Base-by-base conservation (phyloP, 2,329 filamentous ascomycete genomes). In the Curvularia lunata region DNA sequence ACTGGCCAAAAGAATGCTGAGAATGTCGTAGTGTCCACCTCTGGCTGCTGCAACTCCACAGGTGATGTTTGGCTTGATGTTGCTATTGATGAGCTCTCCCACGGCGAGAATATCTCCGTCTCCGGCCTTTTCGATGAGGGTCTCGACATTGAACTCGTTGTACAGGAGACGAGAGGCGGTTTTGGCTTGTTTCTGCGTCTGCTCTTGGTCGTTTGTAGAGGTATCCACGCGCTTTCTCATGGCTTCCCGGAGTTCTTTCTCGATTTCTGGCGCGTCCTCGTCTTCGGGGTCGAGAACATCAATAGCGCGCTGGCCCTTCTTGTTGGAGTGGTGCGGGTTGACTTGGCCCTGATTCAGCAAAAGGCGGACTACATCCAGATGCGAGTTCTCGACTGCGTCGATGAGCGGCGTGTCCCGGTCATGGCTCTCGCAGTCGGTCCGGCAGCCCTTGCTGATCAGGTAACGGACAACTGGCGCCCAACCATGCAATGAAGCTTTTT, bases 341-440 rank as follows among this genome's bases (percentile, higher is more conserved):
- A 96, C 94, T 10, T 67, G 66, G 3, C 93, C 94, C 55, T 93
- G 89, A 54, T 90, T 86, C 2, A 99, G 82, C 32, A 99, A 81
- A 9, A 97, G 82, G 69, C 88, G 91, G 41, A 99, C 91, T 4
- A 98, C 94, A 18, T 90, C 91, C 7, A 97, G 75, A 72, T 99
- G 93, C 1, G 91, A 91, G 70, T 99, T 99, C 67, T 98, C 95
- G 27, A 98, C 92, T 5, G 95, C 95, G 80, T 99, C 95, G 52
- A 99, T 89, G 34, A 99, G 84, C 27, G 95, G 95, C 0, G 95
- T 98, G 70, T 99, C 95, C 70, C 91, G 79, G 54, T 82, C 92
- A 56, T 86, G 85, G 56, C 87, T 88, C 68, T 91, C 88, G 48
- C 84, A 94, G 70, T 97, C 91, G 45, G 95, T 84, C 54, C 91